Base-by-base conservation (phyloP, 75 land plant species). In the Cryptomeria japonica region DNA sequence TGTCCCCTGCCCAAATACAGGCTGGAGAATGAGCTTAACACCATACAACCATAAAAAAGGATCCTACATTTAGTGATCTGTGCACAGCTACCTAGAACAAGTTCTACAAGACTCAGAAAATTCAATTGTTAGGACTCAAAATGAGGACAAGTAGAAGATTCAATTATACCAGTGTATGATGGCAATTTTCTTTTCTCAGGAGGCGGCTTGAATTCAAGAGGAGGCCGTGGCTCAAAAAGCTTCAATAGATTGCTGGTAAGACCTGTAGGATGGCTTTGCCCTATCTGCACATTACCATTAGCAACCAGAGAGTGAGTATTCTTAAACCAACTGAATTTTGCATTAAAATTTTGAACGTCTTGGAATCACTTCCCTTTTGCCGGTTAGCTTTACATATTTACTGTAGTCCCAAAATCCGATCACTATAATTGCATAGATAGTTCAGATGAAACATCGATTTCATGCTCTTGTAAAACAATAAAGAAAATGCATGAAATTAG, bases 241-340 rank as follows among this genome's bases (percentile, higher is more conserved):
- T 96, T 98, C 95, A 98, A 76, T 11, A 98, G 95, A 84, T 96
- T 97, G 22, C 91, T 55, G 16, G 99, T 98, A 41, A 98, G 91
- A 44, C 99, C 99, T 51, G 99, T 98, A 3, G 99, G 99, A 87
- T 98, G 99, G 80, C 98, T 94, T 84, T 93, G 95, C 86, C 99
- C 99, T 84, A 98, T 98, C 99, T 98, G 93, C 86, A 89, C 8
- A 85, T 84, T 16, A 58, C 32, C 44, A 79, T 32, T 19, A 6
- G 6, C 8, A 79, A 79, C 42, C 9, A 39, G 28, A 41, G 46
- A 79, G 25, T 39, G 10, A 79, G 28, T 9, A 79, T 39, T 41
- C 42, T 19, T 36, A 41, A 41, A 22, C 28, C 41, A 22, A 25
- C 42, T 39, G 82, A 39, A 79, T 2, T 41, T 64, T 22, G 42